Evolutionary conservation across 352 stramenopile genomes (phyloP), one percentile per base, ranked within the genome.

Genomic region (Thraustotheca clavata): DNA sequence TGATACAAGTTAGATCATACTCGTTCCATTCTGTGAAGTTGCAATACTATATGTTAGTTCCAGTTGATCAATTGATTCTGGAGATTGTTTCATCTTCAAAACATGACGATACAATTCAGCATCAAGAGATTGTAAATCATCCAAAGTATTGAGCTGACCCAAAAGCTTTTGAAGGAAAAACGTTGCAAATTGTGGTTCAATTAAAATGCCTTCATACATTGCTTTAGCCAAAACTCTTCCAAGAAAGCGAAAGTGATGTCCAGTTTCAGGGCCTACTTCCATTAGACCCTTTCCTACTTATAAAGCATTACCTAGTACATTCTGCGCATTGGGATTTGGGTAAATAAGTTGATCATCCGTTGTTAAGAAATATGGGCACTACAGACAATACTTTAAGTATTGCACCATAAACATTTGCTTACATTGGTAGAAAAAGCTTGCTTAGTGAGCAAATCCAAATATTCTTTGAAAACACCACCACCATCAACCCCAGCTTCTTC

Each of bases 391-490:
- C 48, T 39, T 4, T 26, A 22, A 4, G 33, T 29, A 18, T 43
- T 6, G 18, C 24, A 18, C 40, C 14, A 35, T 29, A 43, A 32
- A 24, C 4, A 1, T 29, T 16, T 16, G 4, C 77, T 79, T 5
- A 76, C 81, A 62, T 89, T 76, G 3, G 80, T 80, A 0, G 80
- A 86, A 29, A 99, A 99, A 4, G 89, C 91, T 43, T 84, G 75
- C 22, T 85, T 91, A 31, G 81, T 95, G 16, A 99, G 74, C 40
- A 70, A 52, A 74, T 97, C 89, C 72, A 98, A 72, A 66, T 96
- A 99, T 63, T 99, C 96, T 74, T 99, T 99, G 68, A 99, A 99
- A 6, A 99, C 80, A 3, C 96, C 96, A 11, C 96, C 96, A 32
- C 95, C 89, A 72, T 99, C 96, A 57, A 99, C 97, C 18, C 96